Percentiles rank a stretch among this genome's conserved stretches.
phyloP scores from a whole-genome alignment of 768 basidiomycete species.

The Daedaleopsis nitida region DNA sequence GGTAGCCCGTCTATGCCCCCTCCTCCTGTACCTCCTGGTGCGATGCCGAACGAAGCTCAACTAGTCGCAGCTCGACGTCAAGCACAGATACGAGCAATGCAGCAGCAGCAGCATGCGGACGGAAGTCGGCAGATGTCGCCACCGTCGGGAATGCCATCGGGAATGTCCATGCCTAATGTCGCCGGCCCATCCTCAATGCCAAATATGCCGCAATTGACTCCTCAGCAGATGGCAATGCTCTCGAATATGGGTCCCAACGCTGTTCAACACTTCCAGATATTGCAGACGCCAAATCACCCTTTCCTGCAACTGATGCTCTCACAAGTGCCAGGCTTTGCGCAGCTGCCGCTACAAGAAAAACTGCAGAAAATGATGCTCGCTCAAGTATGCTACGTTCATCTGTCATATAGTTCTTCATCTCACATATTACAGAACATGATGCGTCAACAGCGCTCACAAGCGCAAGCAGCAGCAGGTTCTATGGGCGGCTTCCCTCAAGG shows the following conservation, averaged over 20 bases:
- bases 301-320: constrained; percentile 57
- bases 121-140: constrained; percentile 25
- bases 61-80: constrained; percentile 28
- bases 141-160: constrained; percentile 11
- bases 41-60: constrained; percentile 32
- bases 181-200: constrained; percentile 17
- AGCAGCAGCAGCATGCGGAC: constrained; percentile 20
- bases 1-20: constrained; percentile 31
- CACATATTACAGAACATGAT: constrained; percentile 24
- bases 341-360: constrained; percentile 54
- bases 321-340: constrained; percentile 54
- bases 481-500: constrained; percentile 16
- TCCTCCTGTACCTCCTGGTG: constrained; percentile 34
- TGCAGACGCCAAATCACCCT: constrained; percentile 59
- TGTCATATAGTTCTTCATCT: neutral
- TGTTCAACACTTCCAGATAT: constrained; percentile 48
- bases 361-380: constrained; percentile 57
- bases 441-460: constrained; percentile 32
- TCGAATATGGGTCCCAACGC: constrained; percentile 33
- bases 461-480: constrained; percentile 8
- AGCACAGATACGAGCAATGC: constrained; percentile 38
- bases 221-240: constrained; percentile 22
- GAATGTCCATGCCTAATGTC: constrained; percentile 13
- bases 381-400: constrained; percentile 43
- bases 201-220: constrained; percentile 13